phyloP scores from a whole-genome alignment of 2,329 filamentous ascomycete species.

The Xylaria sp. region DNA sequence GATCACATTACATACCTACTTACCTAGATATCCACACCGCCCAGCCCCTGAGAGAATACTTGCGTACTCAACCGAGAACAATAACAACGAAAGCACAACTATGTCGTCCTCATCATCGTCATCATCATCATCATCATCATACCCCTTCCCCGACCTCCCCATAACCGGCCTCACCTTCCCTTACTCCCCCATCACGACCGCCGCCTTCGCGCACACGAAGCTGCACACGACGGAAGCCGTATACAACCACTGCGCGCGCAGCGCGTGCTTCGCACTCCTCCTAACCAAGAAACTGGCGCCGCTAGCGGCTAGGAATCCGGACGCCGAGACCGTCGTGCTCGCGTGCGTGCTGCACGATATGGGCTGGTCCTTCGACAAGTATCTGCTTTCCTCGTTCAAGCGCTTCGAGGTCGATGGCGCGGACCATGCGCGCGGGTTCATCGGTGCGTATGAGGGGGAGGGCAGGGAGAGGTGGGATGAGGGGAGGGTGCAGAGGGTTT shows the following conservation, averaged over 20 bases:
- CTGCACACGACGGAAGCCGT: conserved; percentile 35
- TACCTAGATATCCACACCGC: not conserved
- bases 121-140: conserved; percentile 6
- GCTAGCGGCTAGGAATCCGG: conserved; percentile 9
- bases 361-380: conserved; percentile 38
- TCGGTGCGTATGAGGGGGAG: conserved; percentile 11
- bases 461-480: conserved; percentile 29
- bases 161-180: conserved; percentile 40
- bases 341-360: conserved; percentile 42
- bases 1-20: not conserved
- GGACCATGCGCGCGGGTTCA: conserved; percentile 35
- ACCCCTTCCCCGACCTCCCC: conserved; percentile 39
- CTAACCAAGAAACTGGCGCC: conserved; percentile 36
- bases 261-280: conserved; percentile 41
- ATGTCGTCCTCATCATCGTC: conserved; percentile 33
- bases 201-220: conserved; percentile 41
- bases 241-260: conserved; percentile 44
- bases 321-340: conserved; percentile 39
- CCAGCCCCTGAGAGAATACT: not conserved
- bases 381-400: conserved; percentile 30
- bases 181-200: conserved; percentile 34
- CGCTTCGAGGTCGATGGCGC: conserved; percentile 44
- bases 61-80: no score
- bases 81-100: not conserved
- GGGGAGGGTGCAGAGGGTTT: conserved; percentile 30